These are phyloP conservation scores for Pelargonium myrrhifolium DNA, from an alignment of 441 rosid genomes.

Conservation along the genomic window DNA sequence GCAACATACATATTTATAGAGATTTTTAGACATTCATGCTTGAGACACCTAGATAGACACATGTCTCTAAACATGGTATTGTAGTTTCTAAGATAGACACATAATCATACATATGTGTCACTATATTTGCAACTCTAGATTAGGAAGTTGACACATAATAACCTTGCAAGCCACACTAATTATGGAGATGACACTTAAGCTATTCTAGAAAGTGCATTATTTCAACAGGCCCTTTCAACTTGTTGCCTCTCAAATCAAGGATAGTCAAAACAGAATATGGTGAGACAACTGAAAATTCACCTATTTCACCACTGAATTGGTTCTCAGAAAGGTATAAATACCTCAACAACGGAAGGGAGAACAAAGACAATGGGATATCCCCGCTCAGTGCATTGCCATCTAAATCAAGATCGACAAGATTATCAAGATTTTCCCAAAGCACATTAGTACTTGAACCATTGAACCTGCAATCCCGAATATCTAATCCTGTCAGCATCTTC, in stretches of 20 bases:
- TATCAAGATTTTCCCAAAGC: neutral
- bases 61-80: too few relatives aligned
- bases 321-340: neutral
- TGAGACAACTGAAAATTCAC: neutral
- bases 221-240: constrained; percentile 6
- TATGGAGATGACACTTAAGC: too few relatives aligned
- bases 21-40: too few relatives aligned
- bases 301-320: neutral
- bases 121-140: too few relatives aligned
- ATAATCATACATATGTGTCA: too few relatives aligned
- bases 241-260: neutral
- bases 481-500: neutral
- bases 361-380: constrained; percentile 4
- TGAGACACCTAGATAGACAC: too few relatives aligned
- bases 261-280: neutral
- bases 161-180: too few relatives aligned
- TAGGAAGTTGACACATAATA: too few relatives aligned
- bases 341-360: neutral
- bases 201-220: too few relatives aligned
- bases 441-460: neutral
- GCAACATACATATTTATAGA: too few relatives aligned
- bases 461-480: neutral
- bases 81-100: too few relatives aligned
- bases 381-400: constrained; percentile 3
- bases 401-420: neutral